Percentiles rank a stretch among this genome's conserved stretches.
These are phyloP conservation scores for Arctostaphylos glauca DNA, from an alignment of 148 eudicot genomes.

Conservation along the genomic window DNA sequence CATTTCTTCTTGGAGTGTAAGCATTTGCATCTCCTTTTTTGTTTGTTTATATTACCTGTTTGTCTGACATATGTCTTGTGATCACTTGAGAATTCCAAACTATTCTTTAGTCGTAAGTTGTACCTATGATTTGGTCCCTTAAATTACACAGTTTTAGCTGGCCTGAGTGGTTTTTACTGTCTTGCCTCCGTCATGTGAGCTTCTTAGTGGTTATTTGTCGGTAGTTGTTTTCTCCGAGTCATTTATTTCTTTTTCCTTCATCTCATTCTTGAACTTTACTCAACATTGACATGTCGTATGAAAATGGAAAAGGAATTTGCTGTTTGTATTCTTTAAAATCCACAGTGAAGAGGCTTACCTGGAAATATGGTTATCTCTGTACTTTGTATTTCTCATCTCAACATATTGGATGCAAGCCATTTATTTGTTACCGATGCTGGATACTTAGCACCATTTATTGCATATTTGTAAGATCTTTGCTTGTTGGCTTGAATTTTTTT, in stretches of 20 bases:
- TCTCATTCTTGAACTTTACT: background rate
- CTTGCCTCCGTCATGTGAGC: background rate
- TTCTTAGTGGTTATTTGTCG: background rate
- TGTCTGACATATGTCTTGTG: background rate
- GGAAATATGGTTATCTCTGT: background rate
- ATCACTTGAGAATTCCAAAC: background rate
- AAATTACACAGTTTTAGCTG: background rate
- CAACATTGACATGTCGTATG: background rate
- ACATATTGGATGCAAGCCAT: background rate
- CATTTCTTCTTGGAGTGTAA: constrained; percentile 66
- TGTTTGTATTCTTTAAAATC: background rate
- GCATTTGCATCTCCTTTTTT: constrained; percentile 17
- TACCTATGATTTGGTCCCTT: background rate
- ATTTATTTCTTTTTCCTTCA: background rate
- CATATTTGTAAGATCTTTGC: background rate
- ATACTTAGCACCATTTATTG: background rate
- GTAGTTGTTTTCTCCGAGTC: background rate
- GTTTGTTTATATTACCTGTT: background rate
- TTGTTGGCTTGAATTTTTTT: background rate
- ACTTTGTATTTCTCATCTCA: background rate
- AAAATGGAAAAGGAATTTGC: background rate
- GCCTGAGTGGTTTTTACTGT: background rate
- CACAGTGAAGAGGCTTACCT: background rate
- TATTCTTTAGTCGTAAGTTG: background rate
- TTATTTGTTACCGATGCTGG: background rate